Conservation (phyloP, 495 filamentous ascomycete species). For the Chlorociboria aeruginascens region DNA sequence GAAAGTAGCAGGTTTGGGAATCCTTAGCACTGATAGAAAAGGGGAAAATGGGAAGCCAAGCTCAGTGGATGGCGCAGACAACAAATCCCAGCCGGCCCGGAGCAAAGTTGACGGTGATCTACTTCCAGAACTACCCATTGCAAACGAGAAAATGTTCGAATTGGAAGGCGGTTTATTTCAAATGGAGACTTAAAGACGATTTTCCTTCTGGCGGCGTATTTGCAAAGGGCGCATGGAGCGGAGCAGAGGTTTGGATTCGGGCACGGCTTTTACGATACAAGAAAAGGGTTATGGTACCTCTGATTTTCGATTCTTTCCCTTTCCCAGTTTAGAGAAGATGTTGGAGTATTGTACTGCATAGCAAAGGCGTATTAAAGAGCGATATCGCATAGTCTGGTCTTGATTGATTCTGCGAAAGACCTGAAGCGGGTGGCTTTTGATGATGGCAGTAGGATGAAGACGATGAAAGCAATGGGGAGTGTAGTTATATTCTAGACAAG, state of each 20-base stretch:
- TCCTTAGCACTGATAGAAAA: not conserved
- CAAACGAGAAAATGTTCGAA: conserved; percentile 11
- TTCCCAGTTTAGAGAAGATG: too few species aligned
- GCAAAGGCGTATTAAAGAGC: too few species aligned
- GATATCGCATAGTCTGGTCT: too few species aligned
- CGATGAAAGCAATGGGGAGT: too few species aligned
- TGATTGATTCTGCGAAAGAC: too few species aligned
- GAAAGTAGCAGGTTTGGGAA: not conserved
- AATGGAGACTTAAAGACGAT: conserved; percentile 5
- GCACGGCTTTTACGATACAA: too few species aligned
- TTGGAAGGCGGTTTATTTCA: conserved; percentile 7
- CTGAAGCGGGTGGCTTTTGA: too few species aligned
- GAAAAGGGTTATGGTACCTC: too few species aligned
- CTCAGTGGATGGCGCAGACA: not conserved
- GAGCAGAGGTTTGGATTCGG: not conserved
- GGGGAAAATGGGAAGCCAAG: not conserved
- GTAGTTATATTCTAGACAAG: too few species aligned
- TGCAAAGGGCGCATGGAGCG: not conserved
- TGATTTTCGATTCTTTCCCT: too few species aligned
- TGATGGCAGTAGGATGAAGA: too few species aligned
- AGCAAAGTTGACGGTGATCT: not conserved
- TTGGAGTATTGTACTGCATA: too few species aligned
- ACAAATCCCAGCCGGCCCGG: not conserved
- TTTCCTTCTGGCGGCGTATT: not conserved
- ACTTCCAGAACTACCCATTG: not conserved